A percentile compares a stretch with the other conserved stretches of the same genome.
Evolutionary conservation across 1,284 basidiomycete species (phyloP).

Genomic region (Boletus smithii): DNA sequence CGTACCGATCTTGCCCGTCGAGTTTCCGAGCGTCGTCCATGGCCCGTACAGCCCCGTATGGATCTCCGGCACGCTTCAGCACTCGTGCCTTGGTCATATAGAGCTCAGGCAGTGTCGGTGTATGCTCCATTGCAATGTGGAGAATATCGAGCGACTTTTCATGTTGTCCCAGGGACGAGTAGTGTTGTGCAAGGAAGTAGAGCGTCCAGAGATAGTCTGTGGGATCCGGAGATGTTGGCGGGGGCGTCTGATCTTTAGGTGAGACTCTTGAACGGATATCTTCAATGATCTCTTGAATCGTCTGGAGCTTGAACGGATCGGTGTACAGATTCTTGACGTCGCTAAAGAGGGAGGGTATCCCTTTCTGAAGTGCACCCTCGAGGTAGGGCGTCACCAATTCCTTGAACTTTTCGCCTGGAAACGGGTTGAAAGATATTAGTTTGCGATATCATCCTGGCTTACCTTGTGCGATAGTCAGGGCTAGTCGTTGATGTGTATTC

Average conservation of each 20-base stretch:
- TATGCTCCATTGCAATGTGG: slow-evolving; percentile 71
- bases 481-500: slow-evolving; percentile 69
- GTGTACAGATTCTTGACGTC: slow-evolving; percentile 87
- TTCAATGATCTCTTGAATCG: slow-evolving; percentile 74
- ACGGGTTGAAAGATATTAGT: neutral
- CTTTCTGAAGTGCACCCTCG: slow-evolving; percentile 70
- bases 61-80: slow-evolving; percentile 86
- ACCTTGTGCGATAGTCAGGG: slow-evolving; percentile 64
- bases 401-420: slow-evolving; percentile 61
- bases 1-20: slow-evolving; percentile 93
- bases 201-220: slow-evolving; percentile 92
- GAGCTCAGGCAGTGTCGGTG: slow-evolving; percentile 92
- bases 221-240: slow-evolving; percentile 55
- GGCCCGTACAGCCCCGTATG: slow-evolving; percentile 67
- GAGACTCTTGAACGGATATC: slow-evolving; percentile 43
- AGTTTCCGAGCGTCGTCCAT: slow-evolving; percentile 84
- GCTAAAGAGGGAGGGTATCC: slow-evolving; percentile 91
- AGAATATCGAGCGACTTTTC: slow-evolving; percentile 66
- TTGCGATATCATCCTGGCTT: slow-evolving; percentile 17
- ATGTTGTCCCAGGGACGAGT: slow-evolving; percentile 63
- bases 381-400: slow-evolving; percentile 71
- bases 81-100: slow-evolving; percentile 82
- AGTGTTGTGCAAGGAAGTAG: slow-evolving; percentile 92
- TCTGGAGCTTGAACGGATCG: slow-evolving; percentile 59
- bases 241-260: slow-evolving; percentile 22